Evolutionary conservation across 306 rosid species (phyloP).

Genomic region (Cercis canadensis): DNA sequence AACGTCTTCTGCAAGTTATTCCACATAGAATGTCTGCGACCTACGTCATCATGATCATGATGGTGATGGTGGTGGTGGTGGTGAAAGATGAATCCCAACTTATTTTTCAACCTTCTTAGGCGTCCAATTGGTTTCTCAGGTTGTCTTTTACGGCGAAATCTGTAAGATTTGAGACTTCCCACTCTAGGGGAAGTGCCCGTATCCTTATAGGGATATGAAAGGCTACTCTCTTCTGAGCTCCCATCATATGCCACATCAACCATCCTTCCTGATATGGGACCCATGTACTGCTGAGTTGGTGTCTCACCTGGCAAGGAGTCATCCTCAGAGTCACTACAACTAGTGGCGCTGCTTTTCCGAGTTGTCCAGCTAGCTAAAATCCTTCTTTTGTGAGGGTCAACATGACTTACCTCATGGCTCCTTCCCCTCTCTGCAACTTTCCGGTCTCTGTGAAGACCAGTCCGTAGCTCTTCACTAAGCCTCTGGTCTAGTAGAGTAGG

Average conservation of each 20-base stretch:
- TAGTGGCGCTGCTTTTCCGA: conserved; percentile 25
- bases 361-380: conserved; percentile 37
- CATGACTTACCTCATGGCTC: conserved; percentile 23
- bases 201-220: conserved; percentile 30
- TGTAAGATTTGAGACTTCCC: conserved; percentile 40
- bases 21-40: conserved; percentile 48
- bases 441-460: conserved; percentile 37
- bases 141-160: conserved; percentile 19
- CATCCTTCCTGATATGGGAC: conserved; percentile 6
- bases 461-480: conserved; percentile 36
- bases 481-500: conserved; percentile 54
- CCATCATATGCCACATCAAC: conserved; percentile 38
- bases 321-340: conserved; percentile 35
- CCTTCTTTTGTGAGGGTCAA: conserved; percentile 18
- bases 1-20: conserved; percentile 52
- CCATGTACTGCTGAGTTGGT: neutral
- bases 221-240: conserved; percentile 38
- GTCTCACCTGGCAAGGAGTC: conserved; percentile 25
- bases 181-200: conserved; percentile 32
- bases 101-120: conserved; percentile 63
- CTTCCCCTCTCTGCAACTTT: conserved; percentile 17
- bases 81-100: conserved; percentile 74
- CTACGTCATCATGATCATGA: conserved; percentile 9
- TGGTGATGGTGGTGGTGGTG: conserved; percentile 71
- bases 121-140: conserved; percentile 47